These are phyloP conservation scores for Ottelia alismoides DNA, from an alignment of 106 monocot genomes.

Conservation along the genomic window DNA sequence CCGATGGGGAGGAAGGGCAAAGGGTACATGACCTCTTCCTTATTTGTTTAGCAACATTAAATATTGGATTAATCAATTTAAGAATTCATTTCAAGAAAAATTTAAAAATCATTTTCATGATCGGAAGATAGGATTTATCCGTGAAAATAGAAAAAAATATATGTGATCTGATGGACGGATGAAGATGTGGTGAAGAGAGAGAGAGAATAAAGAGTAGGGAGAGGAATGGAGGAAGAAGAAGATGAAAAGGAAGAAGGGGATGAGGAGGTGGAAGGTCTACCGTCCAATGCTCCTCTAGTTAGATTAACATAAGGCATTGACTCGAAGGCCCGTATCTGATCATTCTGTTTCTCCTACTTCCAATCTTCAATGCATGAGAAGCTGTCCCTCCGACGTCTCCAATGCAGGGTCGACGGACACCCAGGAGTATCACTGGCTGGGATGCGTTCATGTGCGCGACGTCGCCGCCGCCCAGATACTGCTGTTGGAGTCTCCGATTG, in stretches of 20 bases:
- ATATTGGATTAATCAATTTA: too few species aligned
- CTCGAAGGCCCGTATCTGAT: constrained; percentile 31
- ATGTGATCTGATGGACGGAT: too few species aligned
- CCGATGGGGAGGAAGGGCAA: too few species aligned
- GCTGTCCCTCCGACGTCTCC: neutral
- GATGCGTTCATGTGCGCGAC: constrained; percentile 48
- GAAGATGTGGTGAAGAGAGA: too few species aligned
- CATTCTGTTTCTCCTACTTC: neutral
- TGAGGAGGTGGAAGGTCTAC: constrained; percentile 28
- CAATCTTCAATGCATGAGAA: neutral
- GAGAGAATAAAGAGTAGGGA: too few species aligned
- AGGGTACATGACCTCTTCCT: too few species aligned
- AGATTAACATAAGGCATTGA: constrained; percentile 32
- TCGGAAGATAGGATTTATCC: too few species aligned
- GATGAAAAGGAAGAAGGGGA: constrained; percentile 32
- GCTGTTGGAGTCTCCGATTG: constrained; percentile 37
- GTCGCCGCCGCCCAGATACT: constrained; percentile 45
- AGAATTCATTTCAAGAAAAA: too few species aligned
- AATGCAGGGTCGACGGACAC: constrained; percentile 27
- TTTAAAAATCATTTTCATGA: too few species aligned
- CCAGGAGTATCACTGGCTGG: constrained; percentile 49
- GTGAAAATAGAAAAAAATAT: too few species aligned
- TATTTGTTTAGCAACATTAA: too few species aligned
- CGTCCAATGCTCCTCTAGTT: constrained; percentile 35
- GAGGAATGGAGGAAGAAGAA: constrained; percentile 43